Conservation (phyloP, 768 basidiomycete species). For the Pleurotus platypus region DNA sequence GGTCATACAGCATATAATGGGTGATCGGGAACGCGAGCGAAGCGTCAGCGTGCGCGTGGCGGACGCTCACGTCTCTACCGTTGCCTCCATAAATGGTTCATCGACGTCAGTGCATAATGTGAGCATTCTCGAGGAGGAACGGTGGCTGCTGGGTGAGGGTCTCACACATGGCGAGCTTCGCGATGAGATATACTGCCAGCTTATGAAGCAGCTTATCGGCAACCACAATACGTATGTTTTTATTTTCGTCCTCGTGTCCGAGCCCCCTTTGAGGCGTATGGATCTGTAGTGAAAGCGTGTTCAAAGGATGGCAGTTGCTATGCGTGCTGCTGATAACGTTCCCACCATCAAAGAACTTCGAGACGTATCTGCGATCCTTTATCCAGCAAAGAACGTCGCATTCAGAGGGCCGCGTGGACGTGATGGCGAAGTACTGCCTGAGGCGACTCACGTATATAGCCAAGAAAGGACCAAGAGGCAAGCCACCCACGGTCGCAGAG, state of each 20-base stretch:
- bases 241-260: neutral
- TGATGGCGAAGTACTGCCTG: constrained; percentile 91
- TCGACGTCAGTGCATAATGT: constrained; percentile 39
- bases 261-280: neutral
- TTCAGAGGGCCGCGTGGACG: constrained; percentile 74
- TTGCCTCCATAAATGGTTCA: constrained; percentile 41
- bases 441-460: constrained; percentile 71
- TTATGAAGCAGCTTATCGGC: constrained; percentile 85
- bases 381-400: constrained; percentile 65
- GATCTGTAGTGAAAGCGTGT: constrained; percentile 54
- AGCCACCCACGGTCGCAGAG: constrained; percentile 76
- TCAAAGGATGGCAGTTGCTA: constrained; percentile 91
- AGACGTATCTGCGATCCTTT: constrained; percentile 78
- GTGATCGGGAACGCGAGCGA: constrained; percentile 78
- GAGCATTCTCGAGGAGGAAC: constrained; percentile 74
- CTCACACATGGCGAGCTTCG: constrained; percentile 78
- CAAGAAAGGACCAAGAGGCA: constrained; percentile 83
- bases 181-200: constrained; percentile 91
- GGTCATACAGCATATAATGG: constrained; percentile 90
- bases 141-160: constrained; percentile 82
- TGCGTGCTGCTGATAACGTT: constrained; percentile 91
- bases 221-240: constrained; percentile 74
- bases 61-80: constrained; percentile 41
- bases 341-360: constrained; percentile 91
- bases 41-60: constrained; percentile 44